Base-by-base conservation (phyloP, 257 asterid genomes). In the Solanum boliviense region DNA sequence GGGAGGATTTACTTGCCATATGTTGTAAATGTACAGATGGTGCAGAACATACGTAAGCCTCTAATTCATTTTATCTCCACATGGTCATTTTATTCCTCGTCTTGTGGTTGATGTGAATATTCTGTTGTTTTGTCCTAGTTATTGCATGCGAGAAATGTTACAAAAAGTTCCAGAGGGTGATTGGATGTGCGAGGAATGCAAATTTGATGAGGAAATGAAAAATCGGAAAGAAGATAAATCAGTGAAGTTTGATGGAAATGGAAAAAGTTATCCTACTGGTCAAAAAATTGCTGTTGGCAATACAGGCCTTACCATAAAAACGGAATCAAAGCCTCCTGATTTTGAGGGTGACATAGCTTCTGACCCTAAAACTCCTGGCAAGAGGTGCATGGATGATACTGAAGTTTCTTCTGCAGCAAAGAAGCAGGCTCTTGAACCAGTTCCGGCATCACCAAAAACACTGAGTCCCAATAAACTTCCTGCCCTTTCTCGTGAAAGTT, bases 111-210 rank as follows among this genome's bases (percentile, higher is more conserved):
- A 82, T 75, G 84, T 68, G 60, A 67, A 86, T 60, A 65, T 78
- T 81, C 65, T 82, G 86, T 60, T 92, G 81, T 86, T 89, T 18
- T 91, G 78, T 89, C 94, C 35, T 56, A 97, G 99, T 27, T 97
- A 97, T 88, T 97, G 99, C 93, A 97, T 97, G 99, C 93, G 95
- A 36, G 90, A 89, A 90, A 93, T 88, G 96, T 87, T 91, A 93
- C 91, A 88, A 20, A 89, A 94, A 92, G 93, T 96, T 88, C 99
- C 99, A 38, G 97, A 94, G 86, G 94, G 93, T 84, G 95, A 93
- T 84, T 97, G 99, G 99, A 89, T 95, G 88, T 97, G 99, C 91
- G 99, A 95, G 92, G 99, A 95, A 86, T 97, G 99, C 92, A 91
- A 91, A 88, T 87, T 83, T n/a, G 86, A 88, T 35, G 95, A 90